Percentiles rank a stretch among this genome's conserved stretches.
Evolutionary conservation across 768 basidiomycete species (phyloP).

Genomic region (Xerocomellus dryophilus): DNA sequence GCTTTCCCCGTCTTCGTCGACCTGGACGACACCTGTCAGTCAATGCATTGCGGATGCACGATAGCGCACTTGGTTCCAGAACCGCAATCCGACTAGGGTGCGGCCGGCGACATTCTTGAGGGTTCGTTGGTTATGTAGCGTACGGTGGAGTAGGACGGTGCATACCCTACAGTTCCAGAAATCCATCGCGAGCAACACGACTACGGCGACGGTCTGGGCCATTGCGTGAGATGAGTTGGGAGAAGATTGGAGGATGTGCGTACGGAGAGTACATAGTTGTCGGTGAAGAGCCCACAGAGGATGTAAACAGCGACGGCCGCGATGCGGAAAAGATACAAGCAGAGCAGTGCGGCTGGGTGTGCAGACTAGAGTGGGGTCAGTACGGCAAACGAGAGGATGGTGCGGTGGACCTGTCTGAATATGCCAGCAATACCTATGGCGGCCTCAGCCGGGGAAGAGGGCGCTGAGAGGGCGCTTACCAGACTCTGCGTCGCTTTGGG

Average conservation of each 20-base stretch:
- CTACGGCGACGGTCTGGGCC: slow-evolving; percentile 81
- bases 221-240: not conserved
- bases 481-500: slow-evolving; percentile 68
- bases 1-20: slow-evolving; percentile 93
- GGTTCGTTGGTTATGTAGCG: not conserved
- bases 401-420: slow-evolving; percentile 60
- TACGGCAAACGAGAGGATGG: slow-evolving; percentile 1
- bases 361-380: slow-evolving; percentile 53
- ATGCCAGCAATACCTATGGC: slow-evolving; percentile 65
- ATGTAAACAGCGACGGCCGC: slow-evolving; percentile 91
- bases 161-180: slow-evolving; percentile 96
- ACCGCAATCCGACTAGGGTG: slow-evolving; percentile 89
- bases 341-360: slow-evolving; percentile 81
- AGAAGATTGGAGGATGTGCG: slow-evolving; percentile 27
- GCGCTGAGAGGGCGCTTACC: slow-evolving; percentile 39
- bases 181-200: slow-evolving; percentile 92
- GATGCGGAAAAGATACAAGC: slow-evolving; percentile 83
- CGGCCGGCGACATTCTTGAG: slow-evolving; percentile 88
- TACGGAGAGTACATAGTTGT: slow-evolving; percentile 91
- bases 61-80: slow-evolving; percentile 84
- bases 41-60: not conserved
- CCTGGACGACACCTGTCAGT: slow-evolving; percentile 41
- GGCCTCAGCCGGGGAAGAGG: slow-evolving; percentile 3
- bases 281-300: slow-evolving; percentile 85
- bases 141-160: not conserved